Percentiles rank a stretch among this genome's conserved stretches.
These are phyloP conservation scores for Monilinia vaccinii-corymbosi DNA, from an alignment of 2,329 filamentous ascomycete species.

Conservation along the genomic window DNA sequence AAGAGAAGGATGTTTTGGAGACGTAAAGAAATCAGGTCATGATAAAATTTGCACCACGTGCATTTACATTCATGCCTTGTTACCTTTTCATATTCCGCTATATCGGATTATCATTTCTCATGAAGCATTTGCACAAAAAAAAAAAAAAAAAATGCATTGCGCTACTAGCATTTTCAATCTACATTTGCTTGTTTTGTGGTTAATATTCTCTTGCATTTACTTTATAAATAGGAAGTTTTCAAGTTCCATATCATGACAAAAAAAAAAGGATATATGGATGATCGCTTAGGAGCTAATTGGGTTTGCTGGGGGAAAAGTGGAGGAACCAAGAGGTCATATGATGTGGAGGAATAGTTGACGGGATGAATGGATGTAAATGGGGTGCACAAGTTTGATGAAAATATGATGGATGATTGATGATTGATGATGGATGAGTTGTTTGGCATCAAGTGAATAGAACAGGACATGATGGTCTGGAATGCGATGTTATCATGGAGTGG, in stretches of 20 bases:
- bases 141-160: too few relatives aligned
- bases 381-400: not conserved
- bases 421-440: too few relatives aligned
- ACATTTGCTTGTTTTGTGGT: not conserved
- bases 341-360: not conserved
- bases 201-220: not conserved
- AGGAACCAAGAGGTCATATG: not conserved
- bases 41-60: slow-evolving; percentile 2
- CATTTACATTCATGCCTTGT: not conserved
- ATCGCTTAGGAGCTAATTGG: not conserved
- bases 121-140: not conserved
- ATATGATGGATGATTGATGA: not conserved
- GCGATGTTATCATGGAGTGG: not conserved
- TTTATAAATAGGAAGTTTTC: not conserved
- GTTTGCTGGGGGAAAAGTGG: not conserved
- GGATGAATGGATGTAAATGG: not conserved
- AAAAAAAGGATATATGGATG: too few relatives aligned
- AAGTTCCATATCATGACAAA: not conserved
- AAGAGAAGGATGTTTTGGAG: slow-evolving; percentile 27
- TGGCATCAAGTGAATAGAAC: too few relatives aligned
- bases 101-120: not conserved
- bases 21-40: slow-evolving; percentile 10
- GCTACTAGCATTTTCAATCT: not conserved
- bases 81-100: not conserved
- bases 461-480: not conserved